Evolutionary conservation across 2,329 filamentous ascomycete species (phyloP), one percentile per base, ranked within the genome.

Genomic region (Hypoxylon sp.): DNA sequence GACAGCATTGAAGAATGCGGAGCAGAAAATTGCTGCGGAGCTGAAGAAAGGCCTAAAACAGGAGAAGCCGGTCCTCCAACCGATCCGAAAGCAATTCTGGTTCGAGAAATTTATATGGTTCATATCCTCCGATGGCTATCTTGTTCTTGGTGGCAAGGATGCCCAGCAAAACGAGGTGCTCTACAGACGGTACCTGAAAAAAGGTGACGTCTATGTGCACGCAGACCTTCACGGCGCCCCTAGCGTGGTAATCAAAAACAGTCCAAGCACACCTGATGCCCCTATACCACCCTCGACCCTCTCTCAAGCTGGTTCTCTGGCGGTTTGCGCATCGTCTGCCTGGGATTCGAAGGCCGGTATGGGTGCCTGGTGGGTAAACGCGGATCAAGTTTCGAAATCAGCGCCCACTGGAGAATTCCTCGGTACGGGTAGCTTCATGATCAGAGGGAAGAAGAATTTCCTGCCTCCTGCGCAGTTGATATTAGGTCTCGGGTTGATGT

Each of bases 41-140:
- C 84, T 98, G 22, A 97, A 93, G 81, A 95, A 94, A 76, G 91
- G 90, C 0, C 81, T 98, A 63, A 97, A 97, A 82, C 92, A 96
- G 77, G 96, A 98, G 81, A 98, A 97, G 79, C 91, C 94, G 20
- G 84, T 97, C 1, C 82, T 98, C 8, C 90, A 95, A 50, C 94
- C 92, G 0, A 91, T 97, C 7, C 89, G 96, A 62, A 92, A 90
- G 76, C 91, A 91, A 72, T 88, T 95, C 75, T 99, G 96, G 96
- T 99, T 98, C 73, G 96, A 99, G 77, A 99, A 99, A 80, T 99
- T 97, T 75, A 85, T 90, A 30, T 98, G 94, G 87, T 99, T 99
- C 81, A 88, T 98, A 73, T 98, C 95, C 0, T 97, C 94, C 0
- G 96, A 99, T 77, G 95, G 95, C 3, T 98, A 98, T 78, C 86